Conservation (phyloP, 2,329 filamentous ascomycete species). For the Xylaria sp. region DNA sequence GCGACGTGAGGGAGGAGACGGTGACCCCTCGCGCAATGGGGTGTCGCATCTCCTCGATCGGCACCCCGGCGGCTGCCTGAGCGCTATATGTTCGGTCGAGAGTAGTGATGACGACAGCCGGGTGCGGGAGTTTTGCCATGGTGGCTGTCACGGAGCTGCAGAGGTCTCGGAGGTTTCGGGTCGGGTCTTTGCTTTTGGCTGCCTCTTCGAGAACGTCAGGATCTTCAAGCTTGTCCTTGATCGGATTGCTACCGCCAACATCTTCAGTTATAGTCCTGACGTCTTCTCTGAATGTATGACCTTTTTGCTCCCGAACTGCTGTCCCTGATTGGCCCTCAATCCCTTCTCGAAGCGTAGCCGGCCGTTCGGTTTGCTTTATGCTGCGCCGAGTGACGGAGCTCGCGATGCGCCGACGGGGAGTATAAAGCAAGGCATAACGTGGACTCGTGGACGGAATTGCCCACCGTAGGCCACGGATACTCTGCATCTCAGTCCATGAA, state of each 20-base stretch:
- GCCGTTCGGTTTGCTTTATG: conserved; percentile 8
- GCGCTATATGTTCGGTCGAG: conserved; percentile 53
- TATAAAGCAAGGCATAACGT: conserved; percentile 22
- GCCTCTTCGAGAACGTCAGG: background rate
- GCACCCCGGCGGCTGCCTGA: conserved; percentile 18
- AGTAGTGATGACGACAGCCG: conserved; percentile 66
- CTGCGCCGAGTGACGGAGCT: conserved; percentile 13
- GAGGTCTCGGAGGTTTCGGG: conserved; percentile 28
- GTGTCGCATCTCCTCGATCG: conserved; percentile 32
- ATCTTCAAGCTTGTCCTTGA: background rate
- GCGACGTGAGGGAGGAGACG: conserved; percentile 69
- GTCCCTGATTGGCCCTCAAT: background rate
- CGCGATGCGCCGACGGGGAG: conserved; percentile 19
- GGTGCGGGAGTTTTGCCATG: conserved; percentile 66
- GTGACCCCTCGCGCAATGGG: conserved; percentile 63
- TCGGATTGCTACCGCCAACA: background rate
- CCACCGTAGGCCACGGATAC: conserved; percentile 45
- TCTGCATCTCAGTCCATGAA: conserved; percentile 50
- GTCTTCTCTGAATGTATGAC: background rate
- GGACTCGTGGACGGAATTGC: conserved; percentile 41
- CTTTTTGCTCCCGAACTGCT: background rate
- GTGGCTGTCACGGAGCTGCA: conserved; percentile 62
- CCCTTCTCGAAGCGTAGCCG: background rate
- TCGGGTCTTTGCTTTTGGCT: conserved; percentile 38
- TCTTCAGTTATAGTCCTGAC: background rate